Evolutionary conservation across 108 stramenopile genomes (phyloP).

Genomic region (Nitzschia palea): DNA sequence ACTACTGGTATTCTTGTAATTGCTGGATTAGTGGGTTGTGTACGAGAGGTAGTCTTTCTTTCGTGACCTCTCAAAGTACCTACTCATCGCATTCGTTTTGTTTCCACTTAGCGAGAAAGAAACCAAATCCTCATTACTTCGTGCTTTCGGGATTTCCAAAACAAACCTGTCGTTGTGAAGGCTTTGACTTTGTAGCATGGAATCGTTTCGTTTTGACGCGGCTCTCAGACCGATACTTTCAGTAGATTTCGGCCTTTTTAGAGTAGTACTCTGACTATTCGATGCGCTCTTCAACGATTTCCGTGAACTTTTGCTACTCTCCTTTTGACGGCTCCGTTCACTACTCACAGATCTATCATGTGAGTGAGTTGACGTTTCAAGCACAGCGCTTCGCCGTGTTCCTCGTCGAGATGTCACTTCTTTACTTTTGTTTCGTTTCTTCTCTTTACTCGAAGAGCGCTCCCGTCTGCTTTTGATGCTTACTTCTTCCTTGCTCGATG

Average conservation of each 20-base stretch:
- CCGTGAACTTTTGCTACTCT: neutral
- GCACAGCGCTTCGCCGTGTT: neutral
- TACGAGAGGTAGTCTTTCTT: conserved; percentile 6
- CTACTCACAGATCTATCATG: neutral
- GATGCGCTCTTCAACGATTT: neutral
- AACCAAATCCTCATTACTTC: neutral
- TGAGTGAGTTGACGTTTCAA: neutral
- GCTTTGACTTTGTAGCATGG: neutral
- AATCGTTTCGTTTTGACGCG: neutral
- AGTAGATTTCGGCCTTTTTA: neutral
- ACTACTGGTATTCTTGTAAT: too few species aligned
- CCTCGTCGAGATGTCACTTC: neutral
- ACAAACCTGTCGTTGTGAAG: neutral
- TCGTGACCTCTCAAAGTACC: conserved; percentile 3
- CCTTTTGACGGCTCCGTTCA: neutral
- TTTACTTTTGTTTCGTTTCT: neutral
- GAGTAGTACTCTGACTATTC: neutral
- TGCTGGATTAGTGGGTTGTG: conserved; percentile 5
- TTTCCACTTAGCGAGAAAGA: neutral
- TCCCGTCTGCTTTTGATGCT: neutral
- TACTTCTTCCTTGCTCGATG: neutral
- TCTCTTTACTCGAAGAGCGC: neutral
- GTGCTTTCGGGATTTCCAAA: too few species aligned
- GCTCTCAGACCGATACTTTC: neutral
- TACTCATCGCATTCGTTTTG: neutral